Base-by-base conservation (phyloP, 2,329 filamentous ascomycete genomes). In the Orbilia oligospora region DNA sequence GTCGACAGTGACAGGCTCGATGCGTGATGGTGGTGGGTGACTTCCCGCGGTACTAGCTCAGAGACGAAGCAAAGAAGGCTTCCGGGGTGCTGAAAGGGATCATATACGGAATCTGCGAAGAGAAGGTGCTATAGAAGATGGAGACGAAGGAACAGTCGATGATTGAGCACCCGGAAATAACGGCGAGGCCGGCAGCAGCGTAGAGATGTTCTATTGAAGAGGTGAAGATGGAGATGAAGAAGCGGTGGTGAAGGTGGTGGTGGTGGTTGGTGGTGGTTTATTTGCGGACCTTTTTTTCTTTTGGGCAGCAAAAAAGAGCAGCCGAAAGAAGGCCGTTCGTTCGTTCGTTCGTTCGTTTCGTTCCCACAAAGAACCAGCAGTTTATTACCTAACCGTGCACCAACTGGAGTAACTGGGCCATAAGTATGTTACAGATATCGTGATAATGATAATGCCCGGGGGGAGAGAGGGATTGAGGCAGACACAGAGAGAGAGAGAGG, bases 41-140 rank as follows among this genome's bases (percentile, higher is more conserved):
- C n/a, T 70, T 70, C 58, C 66, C 58, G 58, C 44, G 72, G 72
- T 64, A 71, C 72, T 76, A 76, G 72, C 72, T 76, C 41, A 71
- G 72, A 20, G 72, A 76, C 58, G 72, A 53, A 76, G 72, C 72
- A 61, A 66, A 51, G 56, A 76, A 58, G 67, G 61, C 67, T 56
- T 77, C 67, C 51, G 72, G 66, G 61, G 49, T 53, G 56, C 49
- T 61, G 66, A 53, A 48, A 36, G 61, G 24, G 73, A 71, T 48
- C 73, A 77, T 77, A 71, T 71, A 77, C 73, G 73, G 41, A 67
- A 46, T 64, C 58, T 53, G 61, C 27, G 67, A 53, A 46, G 61
- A n/a, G 61, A 41, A 65, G 44, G 61, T 61, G 68, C 61, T 55
- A 64, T 22, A 30, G 53, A 46, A n/a, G 61, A 41, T 12, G 36